Base-by-base conservation (phyloP, 768 basidiomycete genomes). In the Pulveroboletus sp. region DNA sequence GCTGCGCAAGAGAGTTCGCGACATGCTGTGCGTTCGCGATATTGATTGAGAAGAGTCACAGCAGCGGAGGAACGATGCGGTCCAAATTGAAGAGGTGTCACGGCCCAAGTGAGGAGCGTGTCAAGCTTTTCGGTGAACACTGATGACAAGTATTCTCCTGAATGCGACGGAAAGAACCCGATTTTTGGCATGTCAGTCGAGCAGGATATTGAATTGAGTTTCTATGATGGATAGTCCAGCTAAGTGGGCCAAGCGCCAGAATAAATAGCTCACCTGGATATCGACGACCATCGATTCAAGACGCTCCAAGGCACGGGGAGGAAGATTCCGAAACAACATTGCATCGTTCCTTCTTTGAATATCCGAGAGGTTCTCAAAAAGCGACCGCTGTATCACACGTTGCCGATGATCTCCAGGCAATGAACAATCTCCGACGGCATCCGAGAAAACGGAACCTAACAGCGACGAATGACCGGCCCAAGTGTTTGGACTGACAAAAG, bases 31-130 rank as follows among this genome's bases (percentile, higher is more conserved):
- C 75, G 79, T 46, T 79, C 77, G 32, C 81, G 74, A 77, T 86
- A 87, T 30, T 74, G 72, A 3, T 71, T 73, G 44, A 91, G 78
- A 36, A 91, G 73, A 17, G 84, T 84, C 8, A 79, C 82, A 2
- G 84, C 86, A 27, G 82, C 88, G 59, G 84, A 86, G 1, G 86
- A 81, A 31, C 89, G 75, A 57, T 91, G 90, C 39, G 89, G 84
- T 9, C 90, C 89, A 52, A 84, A 90, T 66, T 92, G 90, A 15
- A 87, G 71, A 3, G 83, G 79, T 0, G 89, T 88, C 26, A 91
- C 81, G 57, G 81, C 80, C 89, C 90, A 93, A 0, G 86, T 86
- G 9, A 92, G 74, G 3, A 91, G 73, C 46, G 83, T 76, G 55
- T 87, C 81, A 15, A 91, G 76, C 60, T 90, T 89, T 50, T 78